These are phyloP conservation scores for Stephania japonica DNA, from an alignment of 164 flowering plant species.

Conservation along the genomic window DNA sequence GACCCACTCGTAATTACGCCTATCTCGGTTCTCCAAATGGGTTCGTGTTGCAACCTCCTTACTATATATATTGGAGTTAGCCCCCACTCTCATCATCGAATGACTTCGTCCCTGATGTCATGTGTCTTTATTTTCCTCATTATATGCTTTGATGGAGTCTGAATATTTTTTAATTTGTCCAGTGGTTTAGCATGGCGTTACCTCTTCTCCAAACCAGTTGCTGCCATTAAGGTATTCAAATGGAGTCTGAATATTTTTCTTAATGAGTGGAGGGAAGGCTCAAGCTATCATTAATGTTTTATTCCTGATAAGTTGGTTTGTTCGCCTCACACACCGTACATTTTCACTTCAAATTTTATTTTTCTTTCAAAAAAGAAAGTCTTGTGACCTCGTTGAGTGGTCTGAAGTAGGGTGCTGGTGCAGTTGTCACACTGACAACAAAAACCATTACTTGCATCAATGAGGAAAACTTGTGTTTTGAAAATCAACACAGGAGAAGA, in stretches of 20 bases:
- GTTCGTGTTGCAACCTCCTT: no score
- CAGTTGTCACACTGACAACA: no score
- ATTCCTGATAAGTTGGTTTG: neutral
- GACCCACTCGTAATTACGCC: no score
- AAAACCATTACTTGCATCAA: no score
- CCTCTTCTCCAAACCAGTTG: constrained; percentile 76
- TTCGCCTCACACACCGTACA: neutral
- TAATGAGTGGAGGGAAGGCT: neutral
- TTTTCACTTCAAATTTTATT: neutral
- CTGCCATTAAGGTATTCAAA: constrained; percentile 75
- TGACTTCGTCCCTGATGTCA: no score
- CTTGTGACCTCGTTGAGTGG: no score
- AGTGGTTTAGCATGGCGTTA: constrained; percentile 88
- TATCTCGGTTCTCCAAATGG: no score
- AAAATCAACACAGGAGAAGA: no score
- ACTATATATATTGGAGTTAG: no score
- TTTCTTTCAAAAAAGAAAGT: neutral
- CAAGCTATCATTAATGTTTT: neutral
- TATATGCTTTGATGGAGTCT: constrained; percentile 2
- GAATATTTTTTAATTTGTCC: constrained; percentile 14
- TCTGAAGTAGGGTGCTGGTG: no score
- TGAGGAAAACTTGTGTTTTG: no score
- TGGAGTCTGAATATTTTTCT: neutral
- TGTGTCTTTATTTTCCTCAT: neutral
- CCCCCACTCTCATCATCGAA: no score